Conservation (phyloP, 164 flowering plant genomes). For the Magnolia sinica region DNA sequence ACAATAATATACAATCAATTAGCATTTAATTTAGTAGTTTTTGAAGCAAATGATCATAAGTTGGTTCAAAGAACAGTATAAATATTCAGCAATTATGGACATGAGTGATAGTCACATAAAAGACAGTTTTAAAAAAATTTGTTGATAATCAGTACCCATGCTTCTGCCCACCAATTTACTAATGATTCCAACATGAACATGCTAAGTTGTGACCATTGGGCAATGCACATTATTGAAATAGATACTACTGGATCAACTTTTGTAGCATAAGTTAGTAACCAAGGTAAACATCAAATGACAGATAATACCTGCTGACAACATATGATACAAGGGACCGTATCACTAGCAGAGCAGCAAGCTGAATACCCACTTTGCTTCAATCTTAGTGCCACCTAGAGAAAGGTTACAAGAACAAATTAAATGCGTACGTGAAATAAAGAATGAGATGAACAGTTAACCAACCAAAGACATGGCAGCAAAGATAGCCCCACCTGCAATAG, state of each 20-base stretch:
- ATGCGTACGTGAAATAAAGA: neutral
- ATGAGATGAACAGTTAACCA: slow-evolving; percentile 2
- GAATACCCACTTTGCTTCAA: slow-evolving; percentile 75
- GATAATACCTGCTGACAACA: slow-evolving; percentile 78
- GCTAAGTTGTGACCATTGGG: neutral
- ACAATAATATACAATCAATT: too few relatives aligned
- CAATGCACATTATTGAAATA: too few relatives aligned
- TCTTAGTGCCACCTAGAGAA: slow-evolving; percentile 78
- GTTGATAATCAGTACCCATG: neutral
- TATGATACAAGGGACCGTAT: slow-evolving; percentile 86
- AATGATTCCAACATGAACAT: neutral
- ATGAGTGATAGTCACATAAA: too few relatives aligned
- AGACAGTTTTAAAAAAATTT: too few relatives aligned
- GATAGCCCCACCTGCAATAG: slow-evolving; percentile 49
- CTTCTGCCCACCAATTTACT: neutral
- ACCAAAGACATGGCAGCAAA: neutral
- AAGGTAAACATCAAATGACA: neutral
- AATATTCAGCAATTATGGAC: too few relatives aligned
- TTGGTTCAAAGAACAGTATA: too few relatives aligned
- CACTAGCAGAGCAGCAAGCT: slow-evolving; percentile 80
- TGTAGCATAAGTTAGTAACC: neutral
- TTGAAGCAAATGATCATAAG: too few relatives aligned
- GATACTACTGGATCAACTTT: neutral
- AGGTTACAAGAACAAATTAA: slow-evolving; percentile 3
- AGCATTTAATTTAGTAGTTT: too few relatives aligned